Base-by-base conservation (phyloP, 164 flowering plant genomes). In the Magnolia changhungtana region DNA sequence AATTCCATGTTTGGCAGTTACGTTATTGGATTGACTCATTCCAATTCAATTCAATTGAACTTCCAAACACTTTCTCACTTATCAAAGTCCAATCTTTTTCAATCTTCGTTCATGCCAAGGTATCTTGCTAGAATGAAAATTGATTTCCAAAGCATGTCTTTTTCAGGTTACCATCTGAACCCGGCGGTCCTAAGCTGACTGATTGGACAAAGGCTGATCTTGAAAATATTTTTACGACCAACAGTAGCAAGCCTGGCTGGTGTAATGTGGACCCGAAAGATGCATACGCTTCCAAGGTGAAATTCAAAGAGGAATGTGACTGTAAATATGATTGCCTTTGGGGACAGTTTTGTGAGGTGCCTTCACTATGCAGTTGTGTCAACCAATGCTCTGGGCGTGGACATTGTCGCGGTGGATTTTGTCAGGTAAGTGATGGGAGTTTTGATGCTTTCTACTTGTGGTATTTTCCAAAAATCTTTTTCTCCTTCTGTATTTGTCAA, bases 321-420 rank as follows among this genome's bases (percentile, higher is more conserved):
- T 96, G 99, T 83, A 92, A 91, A 85, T 96, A 96, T 86, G 99
- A 96, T 84, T 81, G 99, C 73, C 78, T 88, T 7, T 84, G 69
- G 82, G 99, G 99, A 13, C 79, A 84, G 21, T 92, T 94, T 75
- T 96, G 99, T 83, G 99, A 96, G 87, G 75, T 88, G 14, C 91
- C 97, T 61, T 94, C 93, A 74, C 80, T 63, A 61, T 86, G 87
- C 76, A 83, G 81, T 74, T 96, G 99, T 78, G 77, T 94, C 61
- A 96, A 94, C 83, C 99, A 96, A 75, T 96, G 99, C 83, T 92
- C 97, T 61, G 89, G 95, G 63, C 87, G 86, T 83, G 99, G 98
- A 24, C 78, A 84, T 77, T 94, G 99, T 78, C 97, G 95, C 63
- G 99, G 99, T 81, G 99, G 99, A 78, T 94, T 87, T 82, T 96